Base-by-base conservation (phyloP, 2,329 filamentous ascomycete genomes). In the Graphilbum ipis-grandicollis region DNA sequence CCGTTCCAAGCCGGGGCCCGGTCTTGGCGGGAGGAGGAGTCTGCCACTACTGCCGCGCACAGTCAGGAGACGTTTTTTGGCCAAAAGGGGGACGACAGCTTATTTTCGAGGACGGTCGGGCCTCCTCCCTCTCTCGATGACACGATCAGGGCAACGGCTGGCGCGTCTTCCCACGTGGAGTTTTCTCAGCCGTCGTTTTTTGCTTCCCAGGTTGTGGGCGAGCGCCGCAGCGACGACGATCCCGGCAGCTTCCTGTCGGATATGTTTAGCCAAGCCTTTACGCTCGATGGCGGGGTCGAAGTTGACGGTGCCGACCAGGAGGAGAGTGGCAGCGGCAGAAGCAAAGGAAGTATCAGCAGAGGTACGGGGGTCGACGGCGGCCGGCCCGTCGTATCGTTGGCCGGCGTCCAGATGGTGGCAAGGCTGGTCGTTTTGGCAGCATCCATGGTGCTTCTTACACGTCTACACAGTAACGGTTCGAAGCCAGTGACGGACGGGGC, bases 181-280 rank as follows among this genome's bases (percentile, higher is more conserved):
- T 44, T 44, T 39, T 30, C 71, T 40, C 68, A 71, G 33, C 72
- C 71, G 2, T 67, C 55, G n/a, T 69, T 75, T 53, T 76, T 74
- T 51, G 70, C 71, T 4, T 58, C 61, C 2, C 46, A 55, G 18
- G 3, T 39, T 23, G 25, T 17, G 8, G 18, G 31, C 8, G 40
- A 38, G 14, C 12, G 22, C 2, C 29, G n/a, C n/a, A n/a, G n/a
- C 19, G 35, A 54, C 7, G 54, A 55, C 31, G 61, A 63, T 31
- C 60, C 63, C 33, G 50, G 60, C 3, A 60, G 56, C 38, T 52
- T 55, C 1, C 39, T 68, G 38, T 60, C 62, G 0, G 61, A 65
- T 22, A 43, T 66, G 15, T 53, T 68, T 35, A 53, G 52, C 31
- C 53, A 57, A 42, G 59, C 59, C 37, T 65, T 68, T 39, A 58